phyloP scores from a whole-genome alignment of 2,329 filamentous ascomycete genomes.

The Cryphonectria japonica region DNA sequence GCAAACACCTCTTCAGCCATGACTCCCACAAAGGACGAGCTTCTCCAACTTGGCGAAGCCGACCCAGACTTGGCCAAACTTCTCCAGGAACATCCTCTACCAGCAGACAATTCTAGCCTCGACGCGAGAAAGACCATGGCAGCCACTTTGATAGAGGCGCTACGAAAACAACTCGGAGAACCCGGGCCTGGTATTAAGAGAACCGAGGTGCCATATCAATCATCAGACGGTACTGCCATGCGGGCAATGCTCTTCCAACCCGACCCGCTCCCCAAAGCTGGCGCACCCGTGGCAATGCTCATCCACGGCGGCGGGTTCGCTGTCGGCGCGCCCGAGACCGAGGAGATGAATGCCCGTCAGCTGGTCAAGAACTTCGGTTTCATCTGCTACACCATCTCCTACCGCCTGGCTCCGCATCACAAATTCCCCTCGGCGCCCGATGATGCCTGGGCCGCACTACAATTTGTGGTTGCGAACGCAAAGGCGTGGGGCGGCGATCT shows the following conservation, averaged over 20 bases:
- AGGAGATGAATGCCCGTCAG: background rate
- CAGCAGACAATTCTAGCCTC: background rate
- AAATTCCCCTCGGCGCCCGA: constrained; percentile 48
- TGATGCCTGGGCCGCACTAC: constrained; percentile 50
- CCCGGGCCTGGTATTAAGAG: background rate
- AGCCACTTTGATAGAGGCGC: background rate
- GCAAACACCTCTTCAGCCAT: background rate
- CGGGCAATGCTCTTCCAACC: background rate
- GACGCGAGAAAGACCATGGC: background rate
- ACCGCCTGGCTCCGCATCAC: constrained; percentile 48
- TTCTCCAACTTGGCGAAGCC: background rate
- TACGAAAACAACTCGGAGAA: background rate
- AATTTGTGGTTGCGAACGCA: constrained; percentile 49
- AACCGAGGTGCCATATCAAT: background rate
- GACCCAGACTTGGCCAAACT: background rate
- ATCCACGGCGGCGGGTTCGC: background rate
- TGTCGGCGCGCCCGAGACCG: background rate
- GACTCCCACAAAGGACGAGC: background rate
- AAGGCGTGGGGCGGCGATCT: constrained; percentile 44
- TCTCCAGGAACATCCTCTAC: background rate
- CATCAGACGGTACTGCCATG: background rate
- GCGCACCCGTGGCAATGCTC: background rate
- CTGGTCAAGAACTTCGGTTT: background rate
- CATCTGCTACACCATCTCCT: background rate
- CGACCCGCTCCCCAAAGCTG: background rate